A percentile compares a stretch with the other conserved stretches of the same genome.
phyloP scores from a whole-genome alignment of 352 stramenopile species.

The Pythium insidiosum region DNA sequence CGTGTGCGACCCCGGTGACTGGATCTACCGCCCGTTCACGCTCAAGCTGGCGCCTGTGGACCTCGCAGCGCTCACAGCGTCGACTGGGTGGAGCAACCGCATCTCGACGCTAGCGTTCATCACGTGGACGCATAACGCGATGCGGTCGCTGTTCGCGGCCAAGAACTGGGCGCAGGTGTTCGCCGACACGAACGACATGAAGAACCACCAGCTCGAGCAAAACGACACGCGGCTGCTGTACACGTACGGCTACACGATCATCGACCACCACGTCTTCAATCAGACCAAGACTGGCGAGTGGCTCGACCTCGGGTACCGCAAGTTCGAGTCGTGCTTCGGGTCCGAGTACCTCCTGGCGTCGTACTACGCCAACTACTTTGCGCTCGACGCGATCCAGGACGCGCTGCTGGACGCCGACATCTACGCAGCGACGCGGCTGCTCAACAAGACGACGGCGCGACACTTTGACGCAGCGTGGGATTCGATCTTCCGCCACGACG shows the following conservation, averaged over 20 bases:
- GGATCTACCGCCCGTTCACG: too few species aligned
- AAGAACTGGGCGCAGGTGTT: constrained; percentile 26
- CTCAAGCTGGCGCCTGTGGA: too few species aligned
- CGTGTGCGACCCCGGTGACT: constrained; percentile 6
- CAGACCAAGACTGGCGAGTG: constrained; percentile 8
- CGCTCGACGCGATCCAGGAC: too few species aligned
- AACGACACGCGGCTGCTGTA: constrained; percentile 11
- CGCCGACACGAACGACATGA: too few species aligned
- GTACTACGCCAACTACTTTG: too few species aligned
- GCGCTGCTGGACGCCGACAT: constrained; percentile 12
- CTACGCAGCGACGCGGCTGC: constrained; percentile 6
- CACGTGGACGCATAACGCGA: constrained; percentile 17
- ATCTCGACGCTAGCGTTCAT: constrained; percentile 19
- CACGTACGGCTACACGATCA: constrained; percentile 15
- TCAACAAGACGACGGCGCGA: too few species aligned
- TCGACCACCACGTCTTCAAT: too few species aligned
- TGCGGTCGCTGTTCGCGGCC: constrained; percentile 18
- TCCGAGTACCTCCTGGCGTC: too few species aligned
- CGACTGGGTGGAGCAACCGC: constrained; percentile 18
- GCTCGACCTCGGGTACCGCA: constrained; percentile 8
- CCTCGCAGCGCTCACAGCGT: too few species aligned
- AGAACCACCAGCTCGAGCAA: too few species aligned
- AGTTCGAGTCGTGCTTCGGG: constrained; percentile 25
- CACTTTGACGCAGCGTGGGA: too few species aligned
- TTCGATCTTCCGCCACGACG: neutral